A percentile compares a stretch with the other conserved stretches of the same genome.
phyloP scores from a whole-genome alignment of 371 early-diverging fungal genomes.

The Circinella minor region DNA sequence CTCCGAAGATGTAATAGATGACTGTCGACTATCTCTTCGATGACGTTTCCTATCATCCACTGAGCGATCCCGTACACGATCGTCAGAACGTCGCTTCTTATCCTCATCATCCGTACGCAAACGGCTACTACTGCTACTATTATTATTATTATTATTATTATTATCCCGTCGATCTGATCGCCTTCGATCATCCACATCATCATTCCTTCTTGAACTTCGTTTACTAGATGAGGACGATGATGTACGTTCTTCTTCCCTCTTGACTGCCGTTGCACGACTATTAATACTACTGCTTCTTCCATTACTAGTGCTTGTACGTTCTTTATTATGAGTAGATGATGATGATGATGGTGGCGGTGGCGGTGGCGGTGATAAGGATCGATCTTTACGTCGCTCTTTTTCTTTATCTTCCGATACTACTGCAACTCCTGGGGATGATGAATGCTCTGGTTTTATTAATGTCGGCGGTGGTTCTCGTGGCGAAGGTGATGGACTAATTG shows the following conservation, averaged over 20 bases:
- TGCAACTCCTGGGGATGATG: slow-evolving; percentile 1
- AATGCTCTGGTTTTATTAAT: not conserved
- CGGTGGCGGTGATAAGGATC: not conserved
- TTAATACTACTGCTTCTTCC: not conserved
- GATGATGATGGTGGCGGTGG: no score
- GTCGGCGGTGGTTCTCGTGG: slow-evolving; percentile 7
- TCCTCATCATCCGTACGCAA: slow-evolving; percentile 1
- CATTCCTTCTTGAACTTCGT: slow-evolving; percentile 10
- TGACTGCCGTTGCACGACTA: not conserved
- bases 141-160: no score
- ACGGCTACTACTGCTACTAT: not conserved
- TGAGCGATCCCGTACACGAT: slow-evolving; percentile 1
- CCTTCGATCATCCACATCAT: slow-evolving; percentile 13
- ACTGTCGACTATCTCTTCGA: slow-evolving; percentile 17
- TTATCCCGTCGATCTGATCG: slow-evolving; percentile 9
- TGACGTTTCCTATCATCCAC: slow-evolving; percentile 15
- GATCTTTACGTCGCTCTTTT: slow-evolving; percentile 3
- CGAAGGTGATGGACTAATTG: slow-evolving; percentile 27
- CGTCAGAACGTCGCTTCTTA: slow-evolving; percentile 7
- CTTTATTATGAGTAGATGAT: not conserved
- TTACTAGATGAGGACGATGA: not conserved
- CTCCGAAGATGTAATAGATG: slow-evolving; percentile 5
- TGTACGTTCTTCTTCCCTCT: not conserved
- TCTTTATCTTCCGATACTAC: not conserved
- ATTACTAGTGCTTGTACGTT: slow-evolving; percentile 1